Evolutionary conservation across 108 stramenopile genomes (phyloP).

Genomic region (Schizochytrium sp.): DNA sequence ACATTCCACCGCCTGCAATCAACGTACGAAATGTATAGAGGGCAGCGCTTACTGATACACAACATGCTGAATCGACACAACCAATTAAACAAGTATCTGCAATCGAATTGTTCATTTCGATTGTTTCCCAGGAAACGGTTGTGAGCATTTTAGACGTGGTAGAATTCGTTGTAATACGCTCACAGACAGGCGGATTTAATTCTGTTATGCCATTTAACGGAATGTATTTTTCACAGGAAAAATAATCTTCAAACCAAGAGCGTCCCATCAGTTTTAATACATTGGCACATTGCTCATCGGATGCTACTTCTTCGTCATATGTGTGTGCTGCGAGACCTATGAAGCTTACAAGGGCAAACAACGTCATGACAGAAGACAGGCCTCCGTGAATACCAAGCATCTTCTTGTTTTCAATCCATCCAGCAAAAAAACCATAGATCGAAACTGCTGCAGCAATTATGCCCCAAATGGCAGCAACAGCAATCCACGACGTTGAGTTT

Average conservation of each 20-base stretch:
- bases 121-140: conserved; percentile 23
- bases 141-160: not conserved
- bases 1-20: not conserved
- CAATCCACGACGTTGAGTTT: not conserved
- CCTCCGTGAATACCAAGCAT: not conserved
- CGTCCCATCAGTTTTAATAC: not conserved
- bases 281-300: not conserved
- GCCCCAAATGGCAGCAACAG: not conserved
- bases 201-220: not conserved
- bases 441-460: not conserved
- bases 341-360: not conserved
- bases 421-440: conserved; percentile 10
- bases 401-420: not conserved
- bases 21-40: not conserved
- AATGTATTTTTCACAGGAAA: conserved; percentile 12
- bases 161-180: not conserved
- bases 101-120: not conserved
- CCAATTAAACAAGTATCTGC: not conserved
- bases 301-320: not conserved
- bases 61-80: conserved; percentile 11
- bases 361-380: not conserved
- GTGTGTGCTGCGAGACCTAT: not conserved
- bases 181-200: not conserved
- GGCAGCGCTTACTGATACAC: not conserved
- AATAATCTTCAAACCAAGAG: conserved; percentile 4